A percentile compares a stretch with the other conserved stretches of the same genome.
phyloP scores from a whole-genome alignment of 75 land plant species.

The Azolla pinnata region DNA sequence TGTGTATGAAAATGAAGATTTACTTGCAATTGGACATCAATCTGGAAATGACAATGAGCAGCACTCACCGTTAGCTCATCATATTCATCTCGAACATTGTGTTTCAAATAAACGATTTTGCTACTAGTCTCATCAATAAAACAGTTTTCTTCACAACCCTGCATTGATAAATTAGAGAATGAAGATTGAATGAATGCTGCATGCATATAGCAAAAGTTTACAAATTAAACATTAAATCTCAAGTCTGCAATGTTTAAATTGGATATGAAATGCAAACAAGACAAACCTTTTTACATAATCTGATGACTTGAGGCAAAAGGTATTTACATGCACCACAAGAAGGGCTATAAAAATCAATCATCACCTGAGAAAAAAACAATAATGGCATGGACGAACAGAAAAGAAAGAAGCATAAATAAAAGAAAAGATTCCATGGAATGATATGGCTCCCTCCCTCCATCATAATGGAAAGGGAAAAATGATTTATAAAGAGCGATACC shows the following conservation, averaged over 20 bases:
- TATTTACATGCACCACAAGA: constrained; percentile 32
- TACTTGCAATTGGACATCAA: too few species aligned
- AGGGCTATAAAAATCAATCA: constrained; percentile 28
- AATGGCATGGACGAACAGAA: too few species aligned
- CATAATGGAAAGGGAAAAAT: neutral
- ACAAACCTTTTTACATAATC: constrained; percentile 24
- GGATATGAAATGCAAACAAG: too few species aligned
- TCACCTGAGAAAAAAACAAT: constrained; percentile 14
- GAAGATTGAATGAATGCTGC: too few species aligned
- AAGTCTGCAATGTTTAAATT: neutral
- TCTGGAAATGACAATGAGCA: too few species aligned
- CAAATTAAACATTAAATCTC: neutral
- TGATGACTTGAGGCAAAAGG: constrained; percentile 24
- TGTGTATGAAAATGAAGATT: too few species aligned
- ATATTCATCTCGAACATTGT: constrained; percentile 29
- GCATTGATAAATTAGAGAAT: too few species aligned
- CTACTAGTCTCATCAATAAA: constrained; percentile 6
- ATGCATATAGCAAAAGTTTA: too few species aligned
- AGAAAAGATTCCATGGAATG: neutral
- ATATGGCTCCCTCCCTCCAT: neutral
- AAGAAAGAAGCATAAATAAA: neutral
- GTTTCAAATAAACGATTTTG: constrained; percentile 20
- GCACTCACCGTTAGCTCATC: constrained; percentile 28
- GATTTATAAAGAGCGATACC: constrained; percentile 7
- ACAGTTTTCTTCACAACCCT: constrained; percentile 28